Percentiles rank a stretch among this genome's conserved stretches.
phyloP scores from a whole-genome alignment of 2,329 filamentous ascomycete genomes.

The Drechslerella stenobrocha region DNA sequence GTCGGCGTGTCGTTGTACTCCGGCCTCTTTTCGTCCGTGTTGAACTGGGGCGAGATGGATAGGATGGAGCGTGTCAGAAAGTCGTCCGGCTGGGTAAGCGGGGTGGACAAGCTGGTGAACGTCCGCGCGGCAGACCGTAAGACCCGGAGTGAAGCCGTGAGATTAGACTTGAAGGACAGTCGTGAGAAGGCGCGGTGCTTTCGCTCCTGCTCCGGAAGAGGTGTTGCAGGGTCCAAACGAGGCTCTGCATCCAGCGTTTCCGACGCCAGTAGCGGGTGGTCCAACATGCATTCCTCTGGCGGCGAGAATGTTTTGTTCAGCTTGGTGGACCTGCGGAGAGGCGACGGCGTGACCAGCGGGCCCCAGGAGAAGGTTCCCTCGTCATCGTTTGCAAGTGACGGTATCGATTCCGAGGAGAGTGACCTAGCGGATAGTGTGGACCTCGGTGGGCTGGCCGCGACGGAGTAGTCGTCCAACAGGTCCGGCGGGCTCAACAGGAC shows the following conservation, averaged over 20 bases:
- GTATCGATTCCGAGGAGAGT: constrained; percentile 51
- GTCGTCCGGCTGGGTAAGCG: constrained; percentile 68
- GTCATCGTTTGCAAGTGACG: constrained; percentile 52
- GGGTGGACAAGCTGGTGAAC: constrained; percentile 66
- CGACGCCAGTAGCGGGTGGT: constrained; percentile 51
- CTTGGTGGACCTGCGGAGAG: constrained; percentile 25
- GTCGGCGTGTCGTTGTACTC: constrained; percentile 68
- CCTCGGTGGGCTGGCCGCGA: constrained; percentile 50
- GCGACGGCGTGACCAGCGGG: constrained; percentile 32
- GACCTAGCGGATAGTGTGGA: constrained; percentile 51
- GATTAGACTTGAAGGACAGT: constrained; percentile 68
- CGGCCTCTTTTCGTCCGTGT: constrained; percentile 67
- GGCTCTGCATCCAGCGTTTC: constrained; percentile 41
- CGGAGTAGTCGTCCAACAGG: constrained; percentile 49
- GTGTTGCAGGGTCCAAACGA: constrained; percentile 44
- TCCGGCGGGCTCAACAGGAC: constrained; percentile 52
- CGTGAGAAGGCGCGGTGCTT: constrained; percentile 41
- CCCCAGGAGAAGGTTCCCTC: constrained; percentile 51
- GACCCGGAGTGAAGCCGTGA: constrained; percentile 69
- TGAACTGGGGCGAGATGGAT: constrained; percentile 68
- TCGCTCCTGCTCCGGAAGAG: constrained; percentile 47
- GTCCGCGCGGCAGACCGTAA: constrained; percentile 67
- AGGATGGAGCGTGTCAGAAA: constrained; percentile 70
- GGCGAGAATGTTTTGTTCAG: constrained; percentile 48
- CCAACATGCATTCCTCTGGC: constrained; percentile 51